Evolutionary conservation across 2,329 filamentous ascomycete species (phyloP).

Genomic region (Curvularia hawaiiensis): DNA sequence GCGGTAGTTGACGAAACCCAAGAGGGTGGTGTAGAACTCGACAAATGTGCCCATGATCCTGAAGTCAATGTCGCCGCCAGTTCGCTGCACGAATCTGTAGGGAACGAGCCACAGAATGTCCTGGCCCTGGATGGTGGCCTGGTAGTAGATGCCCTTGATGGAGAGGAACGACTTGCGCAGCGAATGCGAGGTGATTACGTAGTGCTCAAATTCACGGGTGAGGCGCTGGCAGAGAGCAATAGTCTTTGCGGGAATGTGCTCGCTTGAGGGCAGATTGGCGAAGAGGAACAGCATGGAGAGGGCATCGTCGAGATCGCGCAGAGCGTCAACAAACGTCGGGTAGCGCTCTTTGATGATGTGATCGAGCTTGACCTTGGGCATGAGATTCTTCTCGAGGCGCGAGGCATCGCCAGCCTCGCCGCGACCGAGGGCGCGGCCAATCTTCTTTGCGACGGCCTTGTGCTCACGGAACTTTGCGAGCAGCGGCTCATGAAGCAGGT

Average conservation of each 20-base stretch:
- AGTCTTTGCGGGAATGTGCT: conserved; percentile 90
- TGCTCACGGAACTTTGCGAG: conserved; percentile 95
- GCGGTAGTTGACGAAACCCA: conserved; percentile 95
- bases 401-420: conserved; percentile 89
- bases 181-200: conserved; percentile 89
- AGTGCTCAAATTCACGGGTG: conserved; percentile 96
- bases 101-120: conserved; percentile 97
- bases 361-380: conserved; percentile 87
- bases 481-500: conserved; percentile 94
- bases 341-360: conserved; percentile 98
- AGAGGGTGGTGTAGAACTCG: conserved; percentile 96
- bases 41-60: conserved; percentile 99
- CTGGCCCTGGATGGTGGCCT: conserved; percentile 95
- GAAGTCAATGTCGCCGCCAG: conserved; percentile 95
- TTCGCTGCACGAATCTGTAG: conserved; percentile 95
- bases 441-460: conserved; percentile 97
- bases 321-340: conserved; percentile 91
- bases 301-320: conserved; percentile 95
- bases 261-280: conserved; percentile 90
- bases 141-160: conserved; percentile 99
- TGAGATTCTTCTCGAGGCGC: conserved; percentile 88
- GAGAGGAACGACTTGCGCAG: conserved; percentile 95
- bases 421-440: conserved; percentile 85
- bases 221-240: conserved; percentile 93
- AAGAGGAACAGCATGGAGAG: conserved; percentile 97